Evolutionary conservation across 257 asterid genomes (phyloP).

Genomic region (Salvia miltiorrhiza): DNA sequence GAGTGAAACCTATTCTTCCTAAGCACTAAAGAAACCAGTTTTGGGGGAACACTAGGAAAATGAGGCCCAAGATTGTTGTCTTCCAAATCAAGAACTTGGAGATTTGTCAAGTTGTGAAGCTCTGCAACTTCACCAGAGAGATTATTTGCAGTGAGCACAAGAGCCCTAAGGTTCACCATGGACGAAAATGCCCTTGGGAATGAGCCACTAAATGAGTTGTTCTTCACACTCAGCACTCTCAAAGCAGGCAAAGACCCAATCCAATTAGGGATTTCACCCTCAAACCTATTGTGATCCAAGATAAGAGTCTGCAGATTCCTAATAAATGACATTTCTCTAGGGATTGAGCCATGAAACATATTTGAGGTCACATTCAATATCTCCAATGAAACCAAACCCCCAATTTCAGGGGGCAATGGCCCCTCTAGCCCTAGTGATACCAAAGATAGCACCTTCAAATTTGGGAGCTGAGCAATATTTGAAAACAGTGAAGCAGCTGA

Average conservation of each 20-base stretch:
- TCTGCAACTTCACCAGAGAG: constrained; percentile 53
- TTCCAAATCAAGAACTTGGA: constrained; percentile 73
- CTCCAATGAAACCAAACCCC: constrained; percentile 55
- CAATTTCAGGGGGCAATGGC: constrained; percentile 55
- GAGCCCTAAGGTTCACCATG: constrained; percentile 44
- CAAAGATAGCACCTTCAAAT: constrained; percentile 64
- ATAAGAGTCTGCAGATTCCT: constrained; percentile 62
- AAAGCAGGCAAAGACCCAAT: constrained; percentile 40
- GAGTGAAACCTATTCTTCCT: constrained; percentile 59
- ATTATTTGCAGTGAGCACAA: constrained; percentile 51
- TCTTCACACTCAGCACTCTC: constrained; percentile 64
- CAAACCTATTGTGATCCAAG: constrained; percentile 55
- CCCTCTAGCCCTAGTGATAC: constrained; percentile 73
- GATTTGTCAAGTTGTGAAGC: constrained; percentile 48
- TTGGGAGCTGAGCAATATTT: constrained; percentile 52
- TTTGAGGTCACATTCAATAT: constrained; percentile 71
- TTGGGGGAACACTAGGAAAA: constrained; percentile 53
- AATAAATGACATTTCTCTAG: constrained; percentile 47
- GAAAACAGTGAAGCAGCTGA: constrained; percentile 47
- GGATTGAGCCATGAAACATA: constrained; percentile 53
- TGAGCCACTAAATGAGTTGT: constrained; percentile 59
- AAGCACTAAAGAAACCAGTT: constrained; percentile 56
- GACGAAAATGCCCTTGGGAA: constrained; percentile 45
- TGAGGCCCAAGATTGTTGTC: constrained; percentile 65
- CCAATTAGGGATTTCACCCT: constrained; percentile 61